These are phyloP conservation scores for Cladorrhinum sp. DNA, from an alignment of 2,329 filamentous ascomycete species.

Conservation along the genomic window DNA sequence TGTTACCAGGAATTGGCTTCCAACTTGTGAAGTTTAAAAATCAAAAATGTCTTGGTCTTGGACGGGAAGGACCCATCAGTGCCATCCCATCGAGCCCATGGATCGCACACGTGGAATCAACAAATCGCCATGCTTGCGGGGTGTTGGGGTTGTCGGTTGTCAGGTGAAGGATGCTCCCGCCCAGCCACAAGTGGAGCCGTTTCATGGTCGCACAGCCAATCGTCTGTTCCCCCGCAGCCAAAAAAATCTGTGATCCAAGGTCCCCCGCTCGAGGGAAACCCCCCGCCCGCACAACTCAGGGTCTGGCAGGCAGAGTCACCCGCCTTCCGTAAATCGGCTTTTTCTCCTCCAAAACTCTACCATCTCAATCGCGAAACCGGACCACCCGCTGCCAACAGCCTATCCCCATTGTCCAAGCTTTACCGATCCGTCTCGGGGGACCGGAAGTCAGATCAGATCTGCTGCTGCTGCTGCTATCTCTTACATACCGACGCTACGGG, in stretches of 20 bases:
- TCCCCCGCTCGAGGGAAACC: conserved; percentile 14
- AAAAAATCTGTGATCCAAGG: conserved; percentile 15
- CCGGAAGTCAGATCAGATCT: conserved; percentile 19
- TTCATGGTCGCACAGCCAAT: neutral
- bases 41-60: neutral
- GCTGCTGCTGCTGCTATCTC: neutral
- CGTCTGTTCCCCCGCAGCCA: neutral
- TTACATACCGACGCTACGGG: conserved; percentile 6
- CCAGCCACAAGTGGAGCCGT: neutral
- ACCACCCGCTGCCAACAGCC: conserved; percentile 27
- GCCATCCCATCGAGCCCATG: too few species aligned
- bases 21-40: neutral
- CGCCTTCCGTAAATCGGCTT: conserved; percentile 30
- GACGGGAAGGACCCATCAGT: neutral
- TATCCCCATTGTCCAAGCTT: conserved; percentile 17
- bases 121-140: neutral
- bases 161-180: neutral
- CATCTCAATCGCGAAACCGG: conserved; percentile 31
- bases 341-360: conserved; percentile 28
- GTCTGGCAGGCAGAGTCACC: conserved; percentile 13
- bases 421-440: conserved; percentile 23
- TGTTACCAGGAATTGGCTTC: neutral
- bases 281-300: conserved; percentile 18
- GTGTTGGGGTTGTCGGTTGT: neutral
- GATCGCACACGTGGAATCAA: neutral